A percentile compares a stretch with the other conserved stretches of the same genome.
These are phyloP conservation scores for Cryptosporidium baileyi DNA, from an alignment of 169 alveolate genomes.

Conservation along the genomic window DNA sequence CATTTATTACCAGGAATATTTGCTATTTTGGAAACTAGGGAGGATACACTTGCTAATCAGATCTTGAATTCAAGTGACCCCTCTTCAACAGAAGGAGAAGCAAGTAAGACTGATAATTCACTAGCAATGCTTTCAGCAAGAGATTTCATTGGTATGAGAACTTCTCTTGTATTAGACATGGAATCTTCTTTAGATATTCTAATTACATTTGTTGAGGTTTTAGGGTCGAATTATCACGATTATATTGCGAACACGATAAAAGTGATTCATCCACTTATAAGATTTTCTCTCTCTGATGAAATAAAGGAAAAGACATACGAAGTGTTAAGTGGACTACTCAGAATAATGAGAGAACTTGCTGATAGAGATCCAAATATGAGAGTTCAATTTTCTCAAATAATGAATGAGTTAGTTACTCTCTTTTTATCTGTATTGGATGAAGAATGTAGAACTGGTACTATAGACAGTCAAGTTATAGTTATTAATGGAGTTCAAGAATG, in stretches of 20 bases:
- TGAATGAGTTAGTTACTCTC: conserved; percentile 29
- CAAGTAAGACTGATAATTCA: conserved; percentile 3
- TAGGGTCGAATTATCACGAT: conserved; percentile 42
- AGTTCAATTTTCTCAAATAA: conserved; percentile 26
- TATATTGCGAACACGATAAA: conserved; percentile 52
- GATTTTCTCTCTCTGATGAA: conserved; percentile 65
- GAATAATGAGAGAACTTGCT: conserved; percentile 49
- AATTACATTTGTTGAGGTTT: conserved; percentile 48
- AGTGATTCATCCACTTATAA: conserved; percentile 56
- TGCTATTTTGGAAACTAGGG: conserved; percentile 29
- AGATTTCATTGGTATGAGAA: conserved; percentile 64
- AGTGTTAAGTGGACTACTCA: conserved; percentile 48
- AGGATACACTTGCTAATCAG: conserved; percentile 29
- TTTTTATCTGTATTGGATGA: conserved; percentile 53
- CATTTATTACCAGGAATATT: conserved; percentile 80
- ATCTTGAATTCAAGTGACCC: conserved; percentile 16
- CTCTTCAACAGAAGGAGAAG: background rate
- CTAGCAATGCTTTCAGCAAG: conserved; percentile 42
- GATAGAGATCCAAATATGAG: conserved; percentile 37
- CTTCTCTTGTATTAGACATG: conserved; percentile 54
- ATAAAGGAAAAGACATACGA: conserved; percentile 60
- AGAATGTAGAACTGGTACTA: conserved; percentile 54
- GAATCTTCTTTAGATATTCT: conserved; percentile 61
- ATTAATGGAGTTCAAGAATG: conserved; percentile 51
- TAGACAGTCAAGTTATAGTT: conserved; percentile 57